Evolutionary conservation across 1,284 basidiomycete species (phyloP), one percentile per base, ranked within the genome.

Genomic region (Amylostereum areolatum): DNA sequence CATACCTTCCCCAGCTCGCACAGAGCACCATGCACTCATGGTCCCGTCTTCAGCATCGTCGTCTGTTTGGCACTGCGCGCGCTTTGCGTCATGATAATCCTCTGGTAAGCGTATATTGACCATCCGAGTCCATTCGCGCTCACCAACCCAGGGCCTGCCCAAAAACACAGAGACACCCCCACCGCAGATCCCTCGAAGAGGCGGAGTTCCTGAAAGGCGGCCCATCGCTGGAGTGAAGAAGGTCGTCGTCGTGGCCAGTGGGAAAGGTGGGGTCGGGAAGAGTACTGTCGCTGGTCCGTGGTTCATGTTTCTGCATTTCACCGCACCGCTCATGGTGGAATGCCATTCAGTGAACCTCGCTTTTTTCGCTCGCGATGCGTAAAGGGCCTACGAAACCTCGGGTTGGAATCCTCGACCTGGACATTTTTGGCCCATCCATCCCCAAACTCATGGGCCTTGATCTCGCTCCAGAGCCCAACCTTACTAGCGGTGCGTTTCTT

Each of bases 231-330:
- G 89, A 59, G 87, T 85, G 9, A 76, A 77, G 54, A 80, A 79
- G 49, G 83, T 97, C 29, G 65, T 99, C 6, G 88, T 83, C 3
- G 94, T 99, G 0, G 90, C 93, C 1, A 94, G 90, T 57, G 96
- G 94, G 11, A 98, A 98, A 63, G 97, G 96, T 33, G 96, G 96
- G 2, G 96, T 98, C 1, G 96, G 96, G 5, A 99, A 99, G 70
- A 95, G 91, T 57, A 98, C 95, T 0, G 75, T 98, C 33, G 89
- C 95, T 45, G 89, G 92, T 92, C 52, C 43, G 72, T 64, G 18
- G 29, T 25, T 18, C 44, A 10, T 33, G 49, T 49, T 30, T 48
- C 37, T 35, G 41, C 28, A 34, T 43, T 47, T n/a, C 8, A 28
- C 12, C 18, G 7, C 39, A 8, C 9, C 33, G 28, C 30, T 41